These are phyloP conservation scores for Neurospora sp. DNA, from an alignment of 495 filamentous ascomycete species.

Conservation along the genomic window DNA sequence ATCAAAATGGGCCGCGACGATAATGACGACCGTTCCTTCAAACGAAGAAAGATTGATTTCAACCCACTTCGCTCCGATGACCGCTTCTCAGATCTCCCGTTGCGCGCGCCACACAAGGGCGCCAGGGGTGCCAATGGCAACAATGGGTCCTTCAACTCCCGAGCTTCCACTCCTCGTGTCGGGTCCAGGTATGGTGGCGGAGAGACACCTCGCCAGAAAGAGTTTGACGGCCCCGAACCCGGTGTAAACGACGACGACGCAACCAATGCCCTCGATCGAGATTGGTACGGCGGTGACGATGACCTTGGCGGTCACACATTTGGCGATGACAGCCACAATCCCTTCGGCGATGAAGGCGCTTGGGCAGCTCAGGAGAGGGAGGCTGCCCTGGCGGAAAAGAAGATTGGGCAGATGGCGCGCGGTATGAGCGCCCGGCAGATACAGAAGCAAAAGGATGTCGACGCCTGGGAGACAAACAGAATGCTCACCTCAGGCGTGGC, in stretches of 20 bases:
- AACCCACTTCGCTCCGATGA: constrained; percentile 46
- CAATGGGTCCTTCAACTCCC: constrained; percentile 27
- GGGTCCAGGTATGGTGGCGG: constrained; percentile 28
- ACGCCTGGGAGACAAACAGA: constrained; percentile 97
- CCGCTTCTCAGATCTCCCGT: constrained; percentile 47
- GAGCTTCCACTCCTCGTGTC: constrained; percentile 39
- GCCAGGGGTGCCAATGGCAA: constrained; percentile 14
- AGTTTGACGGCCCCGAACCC: constrained; percentile 45
- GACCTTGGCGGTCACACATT: constrained; percentile 57
- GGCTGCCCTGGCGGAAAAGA: constrained; percentile 61
- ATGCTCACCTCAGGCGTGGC: constrained; percentile 97
- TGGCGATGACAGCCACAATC: constrained; percentile 60
- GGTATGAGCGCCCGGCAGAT: constrained; percentile 57
- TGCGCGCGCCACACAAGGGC: constrained; percentile 16
- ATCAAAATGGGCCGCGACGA: constrained; percentile 23
- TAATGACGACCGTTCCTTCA: constrained; percentile 42
- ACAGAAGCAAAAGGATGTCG: constrained; percentile 86
- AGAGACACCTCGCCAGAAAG: constrained; percentile 38
- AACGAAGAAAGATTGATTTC: constrained; percentile 53
- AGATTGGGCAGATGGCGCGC: constrained; percentile 47
- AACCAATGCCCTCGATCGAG: constrained; percentile 64
- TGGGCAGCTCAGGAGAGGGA: constrained; percentile 62
- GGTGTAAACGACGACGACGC: constrained; percentile 33
- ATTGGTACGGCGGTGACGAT: constrained; percentile 80
- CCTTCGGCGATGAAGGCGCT: constrained; percentile 45